Base-by-base conservation (phyloP, 768 basidiomycete species). In the Pluteus cervinus region DNA sequence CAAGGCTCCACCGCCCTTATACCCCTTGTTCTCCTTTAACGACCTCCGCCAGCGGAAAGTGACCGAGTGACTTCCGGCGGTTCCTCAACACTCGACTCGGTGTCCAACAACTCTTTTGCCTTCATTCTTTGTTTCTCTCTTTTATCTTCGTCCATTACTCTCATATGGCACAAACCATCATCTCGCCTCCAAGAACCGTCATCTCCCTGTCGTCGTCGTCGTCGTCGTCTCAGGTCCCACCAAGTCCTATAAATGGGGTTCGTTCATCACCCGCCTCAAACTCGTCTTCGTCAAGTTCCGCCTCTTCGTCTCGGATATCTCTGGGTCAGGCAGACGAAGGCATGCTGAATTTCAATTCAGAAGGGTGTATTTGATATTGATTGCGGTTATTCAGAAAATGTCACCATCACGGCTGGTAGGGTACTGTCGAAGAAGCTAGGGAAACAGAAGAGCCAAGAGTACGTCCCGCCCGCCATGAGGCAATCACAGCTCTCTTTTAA, bases 401-500 rank as follows among this genome's bases (percentile, higher is more conserved):
- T 69, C 47, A 88, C 86, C 12, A 76, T 87, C 50, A 88, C 79
- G 29, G 60, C 66, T 36, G 74, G 65, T 48, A 71, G 63, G 36
- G 46, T 68, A 10, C 51, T 73, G 40, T 55, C 66, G 37, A 68
- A 63, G 50, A 65, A 54, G 47, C 61, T 63, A 32, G 73, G 70
- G 38, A 79, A 70, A 52, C 71, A 64, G 56, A 78, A 64, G 58
- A 78, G 77, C 52, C 69, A 74, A 46, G 83, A 86, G 84, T 86
- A 56, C 57, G 84, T 75, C 49, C 39, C 46, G 44, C 52, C 42
- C 38, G 47, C 29, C 33, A 32, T 40, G 42, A 16, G 37, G 41
- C 32, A 24, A 29, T 43, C n/a, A 36, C 33, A 10, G 24, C 39
- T 43, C 32, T 47, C 37, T 30, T 44, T 33, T 53, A 29, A 54